Conservation (phyloP, 78 protist species). For the Goniomonas avonlea region DNA sequence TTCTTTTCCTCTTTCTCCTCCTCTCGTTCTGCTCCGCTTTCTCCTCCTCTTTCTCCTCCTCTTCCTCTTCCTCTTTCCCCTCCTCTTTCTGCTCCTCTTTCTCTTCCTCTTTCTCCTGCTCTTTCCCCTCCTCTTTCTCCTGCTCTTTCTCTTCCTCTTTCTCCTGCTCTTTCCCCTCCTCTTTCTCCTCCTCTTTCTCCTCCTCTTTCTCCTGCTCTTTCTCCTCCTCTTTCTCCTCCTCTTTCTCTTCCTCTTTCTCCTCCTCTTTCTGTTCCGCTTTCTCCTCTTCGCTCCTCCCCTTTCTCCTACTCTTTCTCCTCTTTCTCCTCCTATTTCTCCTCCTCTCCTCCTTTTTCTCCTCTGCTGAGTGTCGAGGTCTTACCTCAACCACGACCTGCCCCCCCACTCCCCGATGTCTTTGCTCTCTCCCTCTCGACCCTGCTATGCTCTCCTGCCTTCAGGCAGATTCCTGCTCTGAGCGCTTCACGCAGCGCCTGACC, state of each 20-base stretch:
- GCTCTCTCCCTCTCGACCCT: background rate
- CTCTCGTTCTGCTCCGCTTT: background rate
- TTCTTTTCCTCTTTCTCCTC: background rate
- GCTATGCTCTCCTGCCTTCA: background rate
- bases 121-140: too few relatives aligned
- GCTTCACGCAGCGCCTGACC: too few relatives aligned
- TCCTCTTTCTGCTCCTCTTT: too few relatives aligned
- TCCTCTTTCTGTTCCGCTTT: too few relatives aligned
- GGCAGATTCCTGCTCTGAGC: background rate
- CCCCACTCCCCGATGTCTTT: background rate
- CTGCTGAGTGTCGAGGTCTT: background rate
- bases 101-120: background rate
- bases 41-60: background rate
- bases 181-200: background rate
- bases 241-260: background rate
- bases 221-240: background rate
- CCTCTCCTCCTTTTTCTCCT: background rate
- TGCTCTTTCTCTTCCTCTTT: background rate
- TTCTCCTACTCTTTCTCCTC: too few relatives aligned
- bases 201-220: too few relatives aligned
- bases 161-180: too few relatives aligned
- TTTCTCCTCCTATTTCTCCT: too few relatives aligned
- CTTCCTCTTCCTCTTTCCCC: background rate
- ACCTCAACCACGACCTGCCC: background rate
- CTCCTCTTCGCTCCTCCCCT: too few relatives aligned